Evolutionary conservation across 805 yeast genomes (phyloP), one percentile per base, ranked within the genome.

Genomic region (Lipomyces yamadae): DNA sequence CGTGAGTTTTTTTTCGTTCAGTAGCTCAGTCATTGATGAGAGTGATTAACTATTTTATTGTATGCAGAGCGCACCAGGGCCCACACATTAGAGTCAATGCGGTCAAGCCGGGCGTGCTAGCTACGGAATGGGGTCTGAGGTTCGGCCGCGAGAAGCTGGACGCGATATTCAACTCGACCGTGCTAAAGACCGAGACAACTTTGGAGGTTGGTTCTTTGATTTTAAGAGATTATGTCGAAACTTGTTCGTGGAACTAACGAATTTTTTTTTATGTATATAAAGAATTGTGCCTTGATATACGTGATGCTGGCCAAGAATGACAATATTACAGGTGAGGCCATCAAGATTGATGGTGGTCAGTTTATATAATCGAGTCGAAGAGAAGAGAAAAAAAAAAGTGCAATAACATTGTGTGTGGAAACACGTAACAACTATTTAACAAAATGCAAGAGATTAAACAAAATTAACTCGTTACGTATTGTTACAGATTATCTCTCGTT

Each of bases 301-400:
- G 62, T 74, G 30, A 56, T 72, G 59, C 63, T 74, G 48, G 75
- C 76, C 10, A 71, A 70, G 71, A 72, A 66, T 60, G 64, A 70
- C 30, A 64, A 71, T 15, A 56, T 66, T 32, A 75, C 77, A 15
- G 77, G 77, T 2, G 65, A 71, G 35, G 60, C 66, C 13, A 52
- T 74, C n/a, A 81, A 82, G 30, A 84, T 81, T 1, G 86, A 85
- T 37, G 72, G 70, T 2, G 83, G 83, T 18, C 65, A 45, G 58
- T 60, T 55, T 55, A 32, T 65, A n/a, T 64, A 52, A 15, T 39
- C 18, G 30, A 11, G n/a, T 33, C 53, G 24, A 11, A n/a, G 32
- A 30, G 35, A 4, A 1, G 24, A 48, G 53, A 37, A 10, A 32
- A 37, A 24, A 42, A 15, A 29, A 42, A n/a, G 39, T 18, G 45